Percentiles rank a stretch among this genome's conserved stretches.
phyloP scores from a whole-genome alignment of 768 basidiomycete species.

The Tulasnella sp. region DNA sequence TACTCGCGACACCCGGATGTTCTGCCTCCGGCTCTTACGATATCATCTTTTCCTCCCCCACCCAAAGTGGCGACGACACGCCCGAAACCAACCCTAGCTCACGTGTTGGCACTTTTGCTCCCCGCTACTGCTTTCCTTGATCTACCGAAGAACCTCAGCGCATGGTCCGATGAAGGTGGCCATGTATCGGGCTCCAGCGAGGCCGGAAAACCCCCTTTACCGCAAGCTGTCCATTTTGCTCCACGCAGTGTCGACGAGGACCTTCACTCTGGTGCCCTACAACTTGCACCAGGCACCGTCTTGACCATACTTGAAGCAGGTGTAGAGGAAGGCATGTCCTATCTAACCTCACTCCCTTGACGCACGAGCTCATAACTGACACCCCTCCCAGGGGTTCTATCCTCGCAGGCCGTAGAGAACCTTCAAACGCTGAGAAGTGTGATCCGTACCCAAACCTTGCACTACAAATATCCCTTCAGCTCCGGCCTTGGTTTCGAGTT shows the following conservation, averaged over 20 bases:
- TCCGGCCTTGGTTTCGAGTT: slow-evolving; percentile 32
- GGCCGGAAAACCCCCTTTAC: background rate
- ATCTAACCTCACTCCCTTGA: background rate
- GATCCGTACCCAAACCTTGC: slow-evolving; percentile 53
- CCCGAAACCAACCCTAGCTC: slow-evolving; percentile 38
- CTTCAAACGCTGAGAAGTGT: slow-evolving; percentile 52
- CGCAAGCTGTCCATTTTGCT: slow-evolving; percentile 1
- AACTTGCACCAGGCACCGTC: slow-evolving; percentile 52
- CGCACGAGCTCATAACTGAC: background rate
- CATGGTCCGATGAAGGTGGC: background rate
- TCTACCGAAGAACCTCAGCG: slow-evolving; percentile 8
- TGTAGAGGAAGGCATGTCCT: slow-evolving; percentile 55
- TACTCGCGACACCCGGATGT: slow-evolving; percentile 58
- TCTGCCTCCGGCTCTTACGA: slow-evolving; percentile 52
- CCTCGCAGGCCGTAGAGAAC: slow-evolving; percentile 46
- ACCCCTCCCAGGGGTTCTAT: background rate
- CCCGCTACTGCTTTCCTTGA: slow-evolving; percentile 33
- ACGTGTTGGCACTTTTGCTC: slow-evolving; percentile 47
- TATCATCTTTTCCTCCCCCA: slow-evolving; percentile 51
- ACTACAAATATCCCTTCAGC: slow-evolving; percentile 70
- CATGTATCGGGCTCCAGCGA: background rate
- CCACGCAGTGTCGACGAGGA: slow-evolving; percentile 49
- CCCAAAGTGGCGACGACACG: slow-evolving; percentile 20
- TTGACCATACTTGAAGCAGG: slow-evolving; percentile 56
- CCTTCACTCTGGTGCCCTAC: slow-evolving; percentile 61